These are phyloP conservation scores for Oryza nivara DNA, from an alignment of 176 grass and related monocot genomes.

Conservation along the genomic window DNA sequence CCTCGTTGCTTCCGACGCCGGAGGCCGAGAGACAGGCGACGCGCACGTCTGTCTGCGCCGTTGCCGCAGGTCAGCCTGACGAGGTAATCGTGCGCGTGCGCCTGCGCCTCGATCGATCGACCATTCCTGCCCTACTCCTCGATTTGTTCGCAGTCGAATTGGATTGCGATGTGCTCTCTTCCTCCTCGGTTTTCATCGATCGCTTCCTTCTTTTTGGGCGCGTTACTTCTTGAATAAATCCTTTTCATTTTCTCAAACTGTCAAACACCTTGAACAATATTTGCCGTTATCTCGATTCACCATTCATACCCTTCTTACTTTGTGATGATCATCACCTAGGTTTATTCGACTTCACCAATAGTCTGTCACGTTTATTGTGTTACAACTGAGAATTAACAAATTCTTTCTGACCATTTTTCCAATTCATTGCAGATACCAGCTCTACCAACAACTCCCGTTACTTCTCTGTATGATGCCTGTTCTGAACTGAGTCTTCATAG, in stretches of 20 bases:
- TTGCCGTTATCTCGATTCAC: too few species aligned
- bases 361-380: background rate
- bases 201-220: background rate
- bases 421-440: constrained; percentile 25
- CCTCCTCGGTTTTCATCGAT: background rate
- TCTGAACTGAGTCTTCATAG: constrained; percentile 28
- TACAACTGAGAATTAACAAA: too few species aligned
- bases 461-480: background rate
- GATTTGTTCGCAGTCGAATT: background rate
- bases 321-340: too few species aligned
- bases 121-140: background rate
- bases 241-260: too few species aligned
- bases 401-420: background rate
- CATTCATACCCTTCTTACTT: too few species aligned
- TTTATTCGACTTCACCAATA: too few species aligned
- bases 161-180: background rate
- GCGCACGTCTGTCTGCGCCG: background rate
- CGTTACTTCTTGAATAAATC: background rate
- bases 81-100: background rate
- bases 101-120: background rate
- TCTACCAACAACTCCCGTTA: background rate
- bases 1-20: background rate
- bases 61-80: background rate
- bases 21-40: background rate
- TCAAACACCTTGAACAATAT: too few species aligned